Percentiles rank a stretch among this genome's conserved stretches.
Evolutionary conservation across 768 basidiomycete genomes (phyloP).

Genomic region (Grammothele lineata): DNA sequence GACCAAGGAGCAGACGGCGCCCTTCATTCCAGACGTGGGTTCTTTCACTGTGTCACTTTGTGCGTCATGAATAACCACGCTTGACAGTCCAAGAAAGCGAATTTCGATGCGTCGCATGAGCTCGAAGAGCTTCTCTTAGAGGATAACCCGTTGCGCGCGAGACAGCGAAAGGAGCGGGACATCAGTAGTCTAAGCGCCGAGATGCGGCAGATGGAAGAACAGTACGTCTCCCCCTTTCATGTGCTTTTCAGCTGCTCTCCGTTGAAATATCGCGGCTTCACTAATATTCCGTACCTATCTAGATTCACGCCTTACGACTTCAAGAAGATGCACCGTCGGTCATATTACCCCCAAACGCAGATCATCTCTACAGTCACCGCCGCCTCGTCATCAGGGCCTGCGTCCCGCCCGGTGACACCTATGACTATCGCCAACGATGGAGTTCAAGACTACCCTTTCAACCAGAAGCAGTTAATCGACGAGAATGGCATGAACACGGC

Average conservation of each 20-base stretch:
- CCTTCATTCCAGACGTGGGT: conserved; percentile 87
- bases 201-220: conserved; percentile 98
- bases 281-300: background rate
- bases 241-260: conserved; percentile 3
- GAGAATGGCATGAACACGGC: conserved; percentile 14
- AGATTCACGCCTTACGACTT: conserved; percentile 94
- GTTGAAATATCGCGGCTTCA: background rate
- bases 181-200: conserved; percentile 75
- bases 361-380: conserved; percentile 61
- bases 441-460: conserved; percentile 20
- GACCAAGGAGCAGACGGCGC: conserved; percentile 66
- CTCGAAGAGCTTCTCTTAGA: conserved; percentile 93
- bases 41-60: background rate
- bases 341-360: conserved; percentile 85
- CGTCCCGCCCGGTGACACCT: conserved; percentile 71
- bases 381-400: conserved; percentile 67
- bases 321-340: conserved; percentile 85
- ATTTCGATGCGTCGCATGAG: conserved; percentile 98
- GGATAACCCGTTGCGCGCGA: conserved; percentile 95
- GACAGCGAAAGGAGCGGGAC: conserved; percentile 88
- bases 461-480: conserved; percentile 17
- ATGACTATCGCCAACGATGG: conserved; percentile 23
- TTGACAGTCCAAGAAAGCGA: conserved; percentile 97
- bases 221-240: conserved; percentile 48
- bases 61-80: too few relatives aligned